Evolutionary conservation across 1,139 yeast genomes (phyloP).

Genomic region (Tardiomyces depauwii): DNA sequence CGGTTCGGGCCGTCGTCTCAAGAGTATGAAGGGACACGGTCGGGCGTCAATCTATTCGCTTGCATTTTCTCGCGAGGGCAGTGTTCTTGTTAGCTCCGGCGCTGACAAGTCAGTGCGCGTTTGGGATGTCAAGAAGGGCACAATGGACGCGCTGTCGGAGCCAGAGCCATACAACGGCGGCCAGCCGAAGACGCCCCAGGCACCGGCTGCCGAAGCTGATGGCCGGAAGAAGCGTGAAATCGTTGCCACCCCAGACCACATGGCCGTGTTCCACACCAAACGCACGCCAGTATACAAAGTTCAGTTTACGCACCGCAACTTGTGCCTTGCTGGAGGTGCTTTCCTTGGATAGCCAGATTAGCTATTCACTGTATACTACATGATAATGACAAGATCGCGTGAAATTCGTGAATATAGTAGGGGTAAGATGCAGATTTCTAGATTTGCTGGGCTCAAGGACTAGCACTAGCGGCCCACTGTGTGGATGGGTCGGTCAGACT

Average conservation of each 20-base stretch:
- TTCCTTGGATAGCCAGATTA: conserved; percentile 32
- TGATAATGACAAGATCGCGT: no score
- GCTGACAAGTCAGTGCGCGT: conserved; percentile 90
- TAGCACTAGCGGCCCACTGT: no score
- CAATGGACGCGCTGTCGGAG: conserved; percentile 68
- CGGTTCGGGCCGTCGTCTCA: conserved; percentile 79
- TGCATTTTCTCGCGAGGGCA: conserved; percentile 78
- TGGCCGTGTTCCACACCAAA: conserved; percentile 90
- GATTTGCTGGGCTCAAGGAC: no score
- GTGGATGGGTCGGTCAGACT: background rate
- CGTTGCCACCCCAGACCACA: conserved; percentile 74
- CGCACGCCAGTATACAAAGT: conserved; percentile 91
- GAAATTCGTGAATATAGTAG: no score
- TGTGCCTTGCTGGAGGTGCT: conserved; percentile 91
- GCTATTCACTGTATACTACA: no score
- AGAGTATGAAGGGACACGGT: conserved; percentile 81
- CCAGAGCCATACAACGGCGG: conserved; percentile 51
- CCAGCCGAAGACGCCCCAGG: conserved; percentile 1
- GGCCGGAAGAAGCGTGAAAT: conserved; percentile 50
- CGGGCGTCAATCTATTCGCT: conserved; percentile 76
- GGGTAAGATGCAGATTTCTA: no score
- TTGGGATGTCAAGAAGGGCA: conserved; percentile 88
- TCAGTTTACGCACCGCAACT: conserved; percentile 79
- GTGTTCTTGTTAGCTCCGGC: conserved; percentile 82
- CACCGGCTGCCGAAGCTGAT: conserved; percentile 21